phyloP scores from a whole-genome alignment of 768 basidiomycete species.

The Steccherinum ochraceum region DNA sequence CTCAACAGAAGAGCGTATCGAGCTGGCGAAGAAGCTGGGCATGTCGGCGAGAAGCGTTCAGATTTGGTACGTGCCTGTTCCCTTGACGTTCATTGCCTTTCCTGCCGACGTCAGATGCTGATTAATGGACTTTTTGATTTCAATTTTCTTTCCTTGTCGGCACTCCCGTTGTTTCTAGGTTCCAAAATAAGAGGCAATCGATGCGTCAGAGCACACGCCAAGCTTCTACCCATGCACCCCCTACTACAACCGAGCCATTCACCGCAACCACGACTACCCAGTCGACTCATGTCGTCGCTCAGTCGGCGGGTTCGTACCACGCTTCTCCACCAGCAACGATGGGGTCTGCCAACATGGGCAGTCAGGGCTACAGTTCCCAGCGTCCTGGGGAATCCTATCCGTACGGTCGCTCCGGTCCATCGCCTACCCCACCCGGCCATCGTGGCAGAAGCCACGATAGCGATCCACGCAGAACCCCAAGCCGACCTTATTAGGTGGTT shows the following conservation, averaged over 20 bases:
- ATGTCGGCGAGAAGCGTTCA: conserved; percentile 85
- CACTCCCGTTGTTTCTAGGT: conserved; percentile 41
- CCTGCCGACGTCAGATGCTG: neutral
- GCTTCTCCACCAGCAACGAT: conserved; percentile 5
- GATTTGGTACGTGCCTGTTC: conserved; percentile 59
- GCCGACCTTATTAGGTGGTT: conserved; percentile 10
- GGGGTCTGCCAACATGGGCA: conserved; percentile 11
- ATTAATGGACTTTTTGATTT: conserved; percentile 13
- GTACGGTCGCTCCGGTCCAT: conserved; percentile 15
- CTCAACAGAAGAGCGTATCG: conserved; percentile 79
- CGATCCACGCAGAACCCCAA: conserved; percentile 10
- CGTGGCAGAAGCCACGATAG: conserved; percentile 19
- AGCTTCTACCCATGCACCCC: conserved; percentile 35
- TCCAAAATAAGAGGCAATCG: conserved; percentile 82
- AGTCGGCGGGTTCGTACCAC: conserved; percentile 5
- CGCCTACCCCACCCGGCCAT: conserved; percentile 18
- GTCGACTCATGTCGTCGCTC: neutral
- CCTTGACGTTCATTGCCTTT: conserved; percentile 4
- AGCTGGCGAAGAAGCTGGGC: conserved; percentile 67
- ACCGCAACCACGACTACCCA: conserved; percentile 5
- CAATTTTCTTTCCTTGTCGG: conserved; percentile 12
- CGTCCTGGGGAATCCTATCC: conserved; percentile 6
- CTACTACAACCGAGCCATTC: conserved; percentile 22
- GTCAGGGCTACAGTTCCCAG: conserved; percentile 12
- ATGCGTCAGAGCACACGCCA: conserved; percentile 76